Percentiles rank a stretch among this genome's conserved stretches.
Evolutionary conservation across 2,329 filamentous ascomycete genomes (phyloP).

Genomic region (Diplodia corticola): DNA sequence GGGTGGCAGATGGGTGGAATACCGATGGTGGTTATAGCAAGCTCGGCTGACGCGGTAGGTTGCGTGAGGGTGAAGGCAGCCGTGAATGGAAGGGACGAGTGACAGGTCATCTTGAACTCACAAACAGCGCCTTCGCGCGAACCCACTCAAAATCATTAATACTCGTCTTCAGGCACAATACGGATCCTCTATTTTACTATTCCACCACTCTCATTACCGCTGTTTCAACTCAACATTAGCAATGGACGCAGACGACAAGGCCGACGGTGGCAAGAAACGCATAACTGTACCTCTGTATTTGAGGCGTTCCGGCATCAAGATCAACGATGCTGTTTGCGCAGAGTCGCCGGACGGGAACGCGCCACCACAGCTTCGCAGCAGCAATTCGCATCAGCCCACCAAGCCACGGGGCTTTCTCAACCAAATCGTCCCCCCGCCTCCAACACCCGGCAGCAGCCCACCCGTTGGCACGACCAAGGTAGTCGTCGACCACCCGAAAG

Average conservation of each 20-base stretch:
- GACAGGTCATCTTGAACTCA: neutral
- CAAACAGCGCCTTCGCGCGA: neutral
- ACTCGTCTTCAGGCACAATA: no score
- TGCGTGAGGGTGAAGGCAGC: neutral
- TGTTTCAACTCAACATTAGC: no score
- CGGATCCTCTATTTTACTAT: no score
- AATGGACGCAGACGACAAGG: neutral
- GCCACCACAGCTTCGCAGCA: neutral
- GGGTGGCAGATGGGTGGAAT: no score
- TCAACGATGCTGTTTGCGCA: neutral
- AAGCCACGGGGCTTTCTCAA: constrained; percentile 2
- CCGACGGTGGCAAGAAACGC: neutral
- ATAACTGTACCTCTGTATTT: neutral
- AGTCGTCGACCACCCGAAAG: no score
- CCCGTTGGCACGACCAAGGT: neutral
- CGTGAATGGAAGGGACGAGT: neutral
- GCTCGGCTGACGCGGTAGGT: no score
- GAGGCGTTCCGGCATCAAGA: neutral
- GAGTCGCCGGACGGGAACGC: neutral
- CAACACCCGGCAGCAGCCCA: neutral
- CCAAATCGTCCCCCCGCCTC: neutral
- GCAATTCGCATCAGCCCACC: no score
- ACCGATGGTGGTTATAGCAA: neutral
- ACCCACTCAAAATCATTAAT: no score
- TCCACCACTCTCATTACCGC: no score